These are phyloP conservation scores for Diaporthe vexans DNA, from an alignment of 2,329 filamentous ascomycete genomes.

Conservation along the genomic window DNA sequence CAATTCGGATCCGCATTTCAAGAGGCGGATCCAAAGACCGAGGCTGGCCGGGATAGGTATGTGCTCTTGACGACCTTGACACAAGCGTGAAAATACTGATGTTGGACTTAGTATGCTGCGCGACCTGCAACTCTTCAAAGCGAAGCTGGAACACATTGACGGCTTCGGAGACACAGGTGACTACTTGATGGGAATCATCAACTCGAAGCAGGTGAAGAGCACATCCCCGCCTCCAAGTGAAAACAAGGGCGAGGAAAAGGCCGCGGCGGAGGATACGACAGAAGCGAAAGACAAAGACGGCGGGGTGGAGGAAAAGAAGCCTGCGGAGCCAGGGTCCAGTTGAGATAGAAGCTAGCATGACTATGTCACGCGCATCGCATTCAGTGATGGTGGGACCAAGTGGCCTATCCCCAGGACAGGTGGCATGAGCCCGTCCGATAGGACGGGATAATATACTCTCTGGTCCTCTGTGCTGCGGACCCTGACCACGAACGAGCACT, in stretches of 20 bases:
- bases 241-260: conserved; percentile 43
- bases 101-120: conserved; percentile 73
- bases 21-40: conserved; percentile 74
- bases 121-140: conserved; percentile 81
- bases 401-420: conserved; percentile 6
- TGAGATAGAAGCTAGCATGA: conserved; percentile 1
- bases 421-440: conserved; percentile 32
- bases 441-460: conserved; percentile 33
- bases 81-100: conserved; percentile 36
- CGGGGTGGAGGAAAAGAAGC: conserved; percentile 20
- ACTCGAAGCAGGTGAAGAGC: conserved; percentile 65
- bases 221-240: conserved; percentile 43
- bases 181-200: conserved; percentile 75
- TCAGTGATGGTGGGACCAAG: neutral
- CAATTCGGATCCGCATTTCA: conserved; percentile 81
- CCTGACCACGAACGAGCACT: neutral
- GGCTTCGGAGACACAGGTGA: conserved; percentile 82
- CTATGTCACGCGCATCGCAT: neutral
- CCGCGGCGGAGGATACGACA: conserved; percentile 32
- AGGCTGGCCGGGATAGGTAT: conserved; percentile 79
- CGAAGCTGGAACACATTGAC: conserved; percentile 81
- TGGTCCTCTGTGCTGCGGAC: conserved; percentile 2
- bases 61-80: conserved; percentile 47
- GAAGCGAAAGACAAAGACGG: conserved; percentile 16
- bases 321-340: conserved; percentile 13